Evolutionary conservation across 805 yeast genomes (phyloP).

Genomic region (Candida sithepensis): DNA sequence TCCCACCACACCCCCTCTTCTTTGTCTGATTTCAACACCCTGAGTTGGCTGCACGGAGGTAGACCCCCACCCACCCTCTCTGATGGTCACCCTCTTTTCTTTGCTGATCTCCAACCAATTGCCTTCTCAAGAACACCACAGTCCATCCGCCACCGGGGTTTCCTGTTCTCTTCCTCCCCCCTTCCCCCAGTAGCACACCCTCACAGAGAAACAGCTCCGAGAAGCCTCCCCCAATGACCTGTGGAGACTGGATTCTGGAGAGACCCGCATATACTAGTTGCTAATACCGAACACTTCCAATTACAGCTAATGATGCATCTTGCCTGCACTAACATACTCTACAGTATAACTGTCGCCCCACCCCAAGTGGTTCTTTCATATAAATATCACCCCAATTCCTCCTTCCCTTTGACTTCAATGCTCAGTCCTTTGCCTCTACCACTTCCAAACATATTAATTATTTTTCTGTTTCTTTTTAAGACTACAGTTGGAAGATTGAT

Average conservation of each 20-base stretch:
- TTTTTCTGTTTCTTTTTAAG: neutral
- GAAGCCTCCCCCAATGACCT: no score
- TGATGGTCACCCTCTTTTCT: neutral
- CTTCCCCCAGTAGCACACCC: neutral
- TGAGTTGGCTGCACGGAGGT: neutral
- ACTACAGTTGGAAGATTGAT: no score
- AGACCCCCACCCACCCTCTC: neutral
- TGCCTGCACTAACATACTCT: neutral
- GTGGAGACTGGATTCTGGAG: no score
- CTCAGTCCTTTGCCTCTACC: neutral
- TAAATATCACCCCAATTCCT: conserved; percentile 2
- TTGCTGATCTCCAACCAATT: neutral
- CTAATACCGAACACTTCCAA: neutral
- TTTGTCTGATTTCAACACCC: conserved; percentile 1
- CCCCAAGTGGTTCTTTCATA: neutral
- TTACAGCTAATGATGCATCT: neutral
- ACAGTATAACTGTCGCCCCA: neutral
- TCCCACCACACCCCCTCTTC: conserved; percentile 3
- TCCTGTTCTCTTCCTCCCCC: neutral
- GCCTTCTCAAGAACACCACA: neutral
- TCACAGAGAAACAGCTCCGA: no score
- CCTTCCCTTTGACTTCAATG: neutral
- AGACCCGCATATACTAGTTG: no score
- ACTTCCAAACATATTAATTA: neutral
- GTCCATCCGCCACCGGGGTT: neutral